Percentiles rank a stretch among this genome's conserved stretches.
Evolutionary conservation across 495 filamentous ascomycete genomes (phyloP).

Genomic region (Daldinia concentrica): DNA sequence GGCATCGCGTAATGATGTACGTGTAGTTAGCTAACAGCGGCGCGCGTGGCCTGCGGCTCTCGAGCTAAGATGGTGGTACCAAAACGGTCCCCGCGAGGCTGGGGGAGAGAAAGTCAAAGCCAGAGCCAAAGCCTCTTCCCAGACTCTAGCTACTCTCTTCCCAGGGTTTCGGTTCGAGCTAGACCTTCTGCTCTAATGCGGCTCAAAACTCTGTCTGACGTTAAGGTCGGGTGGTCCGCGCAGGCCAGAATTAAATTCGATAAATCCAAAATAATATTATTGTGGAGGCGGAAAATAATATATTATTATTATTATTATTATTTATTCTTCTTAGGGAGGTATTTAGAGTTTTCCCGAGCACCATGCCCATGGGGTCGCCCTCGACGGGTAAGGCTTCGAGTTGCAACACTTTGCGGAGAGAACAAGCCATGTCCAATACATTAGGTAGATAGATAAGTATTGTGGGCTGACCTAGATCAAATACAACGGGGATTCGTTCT

Average conservation of each 20-base stretch:
- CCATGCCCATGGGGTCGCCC: slow-evolving; percentile 19
- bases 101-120: background rate
- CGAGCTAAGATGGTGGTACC: slow-evolving; percentile 20
- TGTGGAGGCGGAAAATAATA: background rate
- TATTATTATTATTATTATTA: slow-evolving; percentile 2
- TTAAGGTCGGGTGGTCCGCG: background rate
- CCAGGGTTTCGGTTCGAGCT: slow-evolving; percentile 32
- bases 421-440: slow-evolving; percentile 2
- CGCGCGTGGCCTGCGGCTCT: slow-evolving; percentile 19
- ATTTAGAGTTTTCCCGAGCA: slow-evolving; percentile 12
- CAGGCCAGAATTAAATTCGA: slow-evolving; percentile 14
- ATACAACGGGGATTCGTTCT: background rate
- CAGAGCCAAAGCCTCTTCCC: background rate
- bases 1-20: slow-evolving; percentile 37
- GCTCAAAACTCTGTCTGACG: slow-evolving; percentile 34
- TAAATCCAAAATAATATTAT: slow-evolving; percentile 21
- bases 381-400: background rate
- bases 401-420: slow-evolving; percentile 2
- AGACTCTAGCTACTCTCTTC: background rate
- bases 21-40: slow-evolving; percentile 38
- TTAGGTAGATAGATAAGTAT: background rate
- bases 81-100: slow-evolving; percentile 20
- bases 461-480: background rate
- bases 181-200: slow-evolving; percentile 17
- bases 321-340: background rate